Conservation (phyloP, 192 early-diverging fungal genomes). For the Gigaspora rosea region DNA sequence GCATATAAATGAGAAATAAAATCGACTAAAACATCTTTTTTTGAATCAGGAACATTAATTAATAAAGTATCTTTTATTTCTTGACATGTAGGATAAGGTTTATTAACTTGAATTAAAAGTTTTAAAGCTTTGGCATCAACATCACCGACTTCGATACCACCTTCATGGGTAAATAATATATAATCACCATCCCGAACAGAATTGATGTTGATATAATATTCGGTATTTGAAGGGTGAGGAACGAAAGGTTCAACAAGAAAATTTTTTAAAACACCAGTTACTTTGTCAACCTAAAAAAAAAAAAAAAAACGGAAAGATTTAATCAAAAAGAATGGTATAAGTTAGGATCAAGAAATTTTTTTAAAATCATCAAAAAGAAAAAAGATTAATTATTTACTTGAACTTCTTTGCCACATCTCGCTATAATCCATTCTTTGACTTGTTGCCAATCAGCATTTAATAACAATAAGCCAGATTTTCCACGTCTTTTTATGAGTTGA, state of each 20-base stretch:
- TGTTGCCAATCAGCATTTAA: slow-evolving; percentile 89
- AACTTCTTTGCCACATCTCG: slow-evolving; percentile 85
- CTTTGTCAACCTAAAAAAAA: slow-evolving; percentile 68
- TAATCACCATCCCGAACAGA: slow-evolving; percentile 92
- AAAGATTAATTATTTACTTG: slow-evolving; percentile 54
- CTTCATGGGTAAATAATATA: slow-evolving; percentile 97
- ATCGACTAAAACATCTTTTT: slow-evolving; percentile 79
- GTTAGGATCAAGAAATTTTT: neutral
- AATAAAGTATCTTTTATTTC: slow-evolving; percentile 69
- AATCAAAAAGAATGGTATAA: neutral
- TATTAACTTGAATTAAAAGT: slow-evolving; percentile 79
- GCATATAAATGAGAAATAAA: slow-evolving; percentile 93
- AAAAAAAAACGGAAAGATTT: neutral
- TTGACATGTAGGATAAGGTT: slow-evolving; percentile 69
- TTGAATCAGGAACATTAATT: slow-evolving; percentile 63
- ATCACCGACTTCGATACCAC: slow-evolving; percentile 98
- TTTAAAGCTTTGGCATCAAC: slow-evolving; percentile 96
- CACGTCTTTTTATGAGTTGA: slow-evolving; percentile 97
- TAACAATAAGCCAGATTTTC: slow-evolving; percentile 92
- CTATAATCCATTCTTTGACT: slow-evolving; percentile 87
- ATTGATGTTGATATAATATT: slow-evolving; percentile 98
- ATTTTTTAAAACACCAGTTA: slow-evolving; percentile 86
- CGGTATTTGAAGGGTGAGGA: slow-evolving; percentile 87
- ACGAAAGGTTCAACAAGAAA: slow-evolving; percentile 96
- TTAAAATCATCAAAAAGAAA: neutral